Base-by-base conservation (phyloP, 305 asterid genomes). In the Fraxinus paxiana region DNA sequence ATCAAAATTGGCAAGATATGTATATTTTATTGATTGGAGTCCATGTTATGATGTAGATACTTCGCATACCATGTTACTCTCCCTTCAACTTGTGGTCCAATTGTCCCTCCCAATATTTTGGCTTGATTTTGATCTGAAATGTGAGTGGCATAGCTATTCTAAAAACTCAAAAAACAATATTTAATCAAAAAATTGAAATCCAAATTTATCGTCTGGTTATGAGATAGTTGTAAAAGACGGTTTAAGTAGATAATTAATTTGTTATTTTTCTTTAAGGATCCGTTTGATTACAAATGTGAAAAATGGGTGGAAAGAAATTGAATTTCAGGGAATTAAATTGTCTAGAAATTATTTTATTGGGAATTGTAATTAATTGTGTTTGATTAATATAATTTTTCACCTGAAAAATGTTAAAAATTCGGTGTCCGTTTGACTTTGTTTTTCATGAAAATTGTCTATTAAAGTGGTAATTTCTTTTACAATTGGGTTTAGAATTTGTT, bases 21-120 rank as follows among this genome's bases (percentile, higher is more conserved):
- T 48, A 48, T 43, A 48, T 48, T 48, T 48, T 15, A 48, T 15
- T 48, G 59, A 48, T 48, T 46, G 56, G 18, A 46, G 56, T 13
- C 80, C 79, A 72, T 37, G 78, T 79, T 77, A 73, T 77, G 80
- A 85, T 82, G 86, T 77, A 30, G 81, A 81, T 71, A 78, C 17
- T 70, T 54, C 6, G 48, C 75, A 75, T 54, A 78, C 69, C 46
- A 34, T 20, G 30, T 54, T 76, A 20, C 34, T 24, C 34, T 63
- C 17, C 24, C 6, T 8, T 48, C 70, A 20, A 2, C 31, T 20
- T 6, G 59, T 48, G 77, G 76, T 59, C 85, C 82, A 48, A 77
- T 59, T 61, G 70, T 26, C 81, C 38, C 80, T 22, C 41, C 20
- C 70, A 5, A 15, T 48, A 4, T 15, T 48, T 48, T 48, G 59